Conservation (phyloP, 2,329 filamentous ascomycete species). For the Pleoardoris graminearum region DNA sequence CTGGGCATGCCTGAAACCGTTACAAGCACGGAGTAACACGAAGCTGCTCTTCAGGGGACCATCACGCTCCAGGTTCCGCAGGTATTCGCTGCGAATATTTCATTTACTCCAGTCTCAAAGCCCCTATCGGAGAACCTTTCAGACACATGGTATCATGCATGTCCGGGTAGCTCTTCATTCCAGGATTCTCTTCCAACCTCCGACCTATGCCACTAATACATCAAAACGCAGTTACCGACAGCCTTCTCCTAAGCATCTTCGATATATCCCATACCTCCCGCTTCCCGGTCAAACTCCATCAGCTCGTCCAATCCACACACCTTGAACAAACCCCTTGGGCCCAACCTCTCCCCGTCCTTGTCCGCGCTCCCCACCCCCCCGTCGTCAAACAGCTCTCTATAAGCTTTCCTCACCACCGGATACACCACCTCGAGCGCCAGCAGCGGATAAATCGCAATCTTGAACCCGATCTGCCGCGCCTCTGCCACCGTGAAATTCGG, state of each 20-base stretch:
- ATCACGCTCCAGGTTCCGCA: too few species aligned
- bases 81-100: too few species aligned
- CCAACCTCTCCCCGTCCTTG: constrained; percentile 49
- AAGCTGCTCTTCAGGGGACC: too few species aligned
- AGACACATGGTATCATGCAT: neutral
- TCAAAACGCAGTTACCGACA: neutral
- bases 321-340: constrained; percentile 55
- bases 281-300: constrained; percentile 55
- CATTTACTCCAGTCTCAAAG: too few species aligned
- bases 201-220: neutral
- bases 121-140: too few species aligned
- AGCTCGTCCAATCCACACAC: constrained; percentile 57
- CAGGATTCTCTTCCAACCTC: neutral
- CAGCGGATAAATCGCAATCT: constrained; percentile 61
- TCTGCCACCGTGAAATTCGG: constrained; percentile 58
- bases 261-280: constrained; percentile 46
- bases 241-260: constrained; percentile 17
- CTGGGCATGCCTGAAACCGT: too few species aligned
- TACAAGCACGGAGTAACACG: too few species aligned
- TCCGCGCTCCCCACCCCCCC: constrained; percentile 40
- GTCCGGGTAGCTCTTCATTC: neutral
- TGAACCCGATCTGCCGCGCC: constrained; percentile 60
- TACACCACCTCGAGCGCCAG: constrained; percentile 39
- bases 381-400: constrained; percentile 31
- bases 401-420: constrained; percentile 35